Percentiles rank a stretch among this genome's conserved stretches.
Conservation (phyloP, 257 asterid species). For the Fraxinus pennsylvanica region DNA sequence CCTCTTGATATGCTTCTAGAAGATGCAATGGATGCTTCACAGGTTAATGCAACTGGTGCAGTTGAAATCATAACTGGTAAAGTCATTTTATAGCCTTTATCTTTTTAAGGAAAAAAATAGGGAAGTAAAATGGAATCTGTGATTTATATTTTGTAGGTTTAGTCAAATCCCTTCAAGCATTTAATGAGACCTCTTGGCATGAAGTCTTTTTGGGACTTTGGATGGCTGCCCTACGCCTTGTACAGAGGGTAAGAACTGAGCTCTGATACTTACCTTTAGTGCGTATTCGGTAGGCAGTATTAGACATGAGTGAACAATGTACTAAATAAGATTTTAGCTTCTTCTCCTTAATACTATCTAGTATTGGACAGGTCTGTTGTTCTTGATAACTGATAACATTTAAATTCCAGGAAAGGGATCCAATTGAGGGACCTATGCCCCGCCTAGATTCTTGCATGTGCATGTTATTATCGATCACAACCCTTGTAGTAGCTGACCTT, state of each 20-base stretch:
- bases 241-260: slow-evolving; percentile 76
- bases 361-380: not conserved
- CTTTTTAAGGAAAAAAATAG: not conserved
- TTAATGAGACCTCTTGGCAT: slow-evolving; percentile 77
- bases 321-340: not conserved
- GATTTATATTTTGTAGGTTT: slow-evolving; percentile 56
- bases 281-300: not conserved
- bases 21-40: slow-evolving; percentile 94
- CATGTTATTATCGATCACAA: slow-evolving; percentile 79
- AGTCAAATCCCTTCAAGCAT: slow-evolving; percentile 86
- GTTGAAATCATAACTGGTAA: slow-evolving; percentile 87
- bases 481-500: slow-evolving; percentile 89
- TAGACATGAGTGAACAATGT: not conserved
- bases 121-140: slow-evolving; percentile 11
- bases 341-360: not conserved
- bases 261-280: slow-evolving; percentile 12
- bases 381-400: slow-evolving; percentile 13
- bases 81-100: slow-evolving; percentile 15
- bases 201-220: slow-evolving; percentile 90
- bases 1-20: slow-evolving; percentile 91
- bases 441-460: slow-evolving; percentile 88
- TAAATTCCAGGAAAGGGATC: slow-evolving; percentile 80
- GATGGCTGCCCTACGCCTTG: slow-evolving; percentile 95
- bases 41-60: slow-evolving; percentile 84
- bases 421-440: slow-evolving; percentile 97